These are phyloP conservation scores for Picochlorum sp. DNA, from an alignment of 139 green algal genomes.

Conservation along the genomic window DNA sequence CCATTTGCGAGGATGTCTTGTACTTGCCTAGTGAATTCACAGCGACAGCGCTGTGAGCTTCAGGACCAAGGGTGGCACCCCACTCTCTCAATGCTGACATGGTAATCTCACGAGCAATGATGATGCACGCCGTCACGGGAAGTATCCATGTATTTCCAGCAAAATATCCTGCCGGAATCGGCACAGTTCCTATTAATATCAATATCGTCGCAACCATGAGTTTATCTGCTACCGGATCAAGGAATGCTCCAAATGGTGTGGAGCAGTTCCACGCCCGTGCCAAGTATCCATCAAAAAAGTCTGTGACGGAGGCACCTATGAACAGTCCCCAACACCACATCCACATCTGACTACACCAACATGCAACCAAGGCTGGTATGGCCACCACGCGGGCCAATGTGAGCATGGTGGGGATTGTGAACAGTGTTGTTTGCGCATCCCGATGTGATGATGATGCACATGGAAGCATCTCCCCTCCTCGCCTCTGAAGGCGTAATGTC, in stretches of 20 bases:
- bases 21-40: conserved; percentile 77
- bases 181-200: conserved; percentile 63
- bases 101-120: conserved; percentile 85
- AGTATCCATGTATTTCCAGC: conserved; percentile 67
- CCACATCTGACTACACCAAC: conserved; percentile 38
- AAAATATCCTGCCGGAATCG: conserved; percentile 47
- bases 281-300: conserved; percentile 92
- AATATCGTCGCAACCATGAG: conserved; percentile 78
- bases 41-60: conserved; percentile 66
- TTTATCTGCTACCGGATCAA: conserved; percentile 95
- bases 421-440: conserved; percentile 29
- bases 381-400: conserved; percentile 72
- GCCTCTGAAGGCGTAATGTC: not conserved
- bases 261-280: conserved; percentile 50
- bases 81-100: conserved; percentile 88
- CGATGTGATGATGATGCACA: not conserved
- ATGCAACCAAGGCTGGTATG: conserved; percentile 65
- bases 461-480: not conserved
- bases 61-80: conserved; percentile 61
- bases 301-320: conserved; percentile 72
- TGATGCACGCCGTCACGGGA: conserved; percentile 50
- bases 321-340: conserved; percentile 64
- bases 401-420: conserved; percentile 81
- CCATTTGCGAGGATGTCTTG: conserved; percentile 83
- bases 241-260: conserved; percentile 84